These are phyloP conservation scores for Talaromyces adpressus DNA, from an alignment of 495 filamentous ascomycete species.

Conservation along the genomic window DNA sequence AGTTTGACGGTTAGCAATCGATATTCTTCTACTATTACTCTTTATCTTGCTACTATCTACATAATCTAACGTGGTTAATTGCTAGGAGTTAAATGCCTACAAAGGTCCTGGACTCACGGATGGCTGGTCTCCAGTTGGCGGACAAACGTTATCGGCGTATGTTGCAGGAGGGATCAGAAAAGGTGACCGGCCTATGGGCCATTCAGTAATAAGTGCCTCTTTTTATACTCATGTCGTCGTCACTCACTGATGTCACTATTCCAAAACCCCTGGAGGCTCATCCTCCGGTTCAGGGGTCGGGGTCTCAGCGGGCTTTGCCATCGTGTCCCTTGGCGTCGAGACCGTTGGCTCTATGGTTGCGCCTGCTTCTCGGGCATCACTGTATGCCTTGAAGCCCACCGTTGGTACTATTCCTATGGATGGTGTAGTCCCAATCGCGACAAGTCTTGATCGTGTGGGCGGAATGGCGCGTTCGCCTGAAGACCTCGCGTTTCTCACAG, in stretches of 20 bases:
- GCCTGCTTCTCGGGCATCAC: slow-evolving; percentile 26
- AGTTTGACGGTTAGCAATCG: slow-evolving; percentile 26
- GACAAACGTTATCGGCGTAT: slow-evolving; percentile 37
- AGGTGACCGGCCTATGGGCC: slow-evolving; percentile 13
- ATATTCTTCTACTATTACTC: no score
- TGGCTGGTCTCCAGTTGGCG: slow-evolving; percentile 37
- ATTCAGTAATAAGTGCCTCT: slow-evolving; percentile 12
- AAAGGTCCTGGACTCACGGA: slow-evolving; percentile 10
- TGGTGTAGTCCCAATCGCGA: slow-evolving; percentile 11
- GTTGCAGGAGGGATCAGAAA: slow-evolving; percentile 18
- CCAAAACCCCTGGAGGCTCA: slow-evolving; percentile 27
- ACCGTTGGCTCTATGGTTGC: slow-evolving; percentile 33
- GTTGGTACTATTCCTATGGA: slow-evolving; percentile 15
- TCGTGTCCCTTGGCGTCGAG: slow-evolving; percentile 36
- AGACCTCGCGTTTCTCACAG: slow-evolving; percentile 14
- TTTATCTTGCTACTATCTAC: no score
- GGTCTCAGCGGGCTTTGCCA: slow-evolving; percentile 29
- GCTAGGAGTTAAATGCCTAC: background rate
- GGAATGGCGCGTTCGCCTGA: slow-evolving; percentile 23
- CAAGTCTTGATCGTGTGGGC: slow-evolving; percentile 21
- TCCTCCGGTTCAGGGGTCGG: slow-evolving; percentile 39
- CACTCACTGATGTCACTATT: background rate
- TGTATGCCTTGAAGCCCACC: slow-evolving; percentile 30
- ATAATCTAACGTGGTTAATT: no score
- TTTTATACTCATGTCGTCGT: slow-evolving; percentile 1